These are phyloP conservation scores for Alternaria gansuensis DNA, from an alignment of 2,329 filamentous ascomycete species.

Conservation along the genomic window DNA sequence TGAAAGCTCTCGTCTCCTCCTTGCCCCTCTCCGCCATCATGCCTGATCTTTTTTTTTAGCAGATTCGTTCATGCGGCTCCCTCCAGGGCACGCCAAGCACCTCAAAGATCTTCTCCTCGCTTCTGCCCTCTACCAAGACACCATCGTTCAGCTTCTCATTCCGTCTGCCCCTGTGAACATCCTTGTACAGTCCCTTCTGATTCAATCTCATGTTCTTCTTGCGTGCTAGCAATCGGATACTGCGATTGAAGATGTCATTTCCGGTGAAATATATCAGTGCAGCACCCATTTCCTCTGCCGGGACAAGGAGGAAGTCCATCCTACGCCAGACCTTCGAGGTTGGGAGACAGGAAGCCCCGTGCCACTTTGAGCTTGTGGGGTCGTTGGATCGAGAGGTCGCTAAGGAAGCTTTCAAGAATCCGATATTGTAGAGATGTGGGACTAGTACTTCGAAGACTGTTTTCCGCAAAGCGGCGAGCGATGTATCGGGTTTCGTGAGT, in stretches of 20 bases:
- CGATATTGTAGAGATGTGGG: constrained; percentile 64
- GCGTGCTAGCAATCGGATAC: constrained; percentile 78
- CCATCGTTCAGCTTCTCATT: constrained; percentile 72
- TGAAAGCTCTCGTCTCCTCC: no score
- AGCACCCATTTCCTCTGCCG: constrained; percentile 79
- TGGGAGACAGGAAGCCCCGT: constrained; percentile 81
- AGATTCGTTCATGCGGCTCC: constrained; percentile 56
- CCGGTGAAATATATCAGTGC: constrained; percentile 95
- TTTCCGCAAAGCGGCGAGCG: constrained; percentile 63
- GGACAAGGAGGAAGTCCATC: constrained; percentile 86
- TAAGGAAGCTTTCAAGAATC: constrained; percentile 75
- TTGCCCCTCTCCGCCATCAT: no score
- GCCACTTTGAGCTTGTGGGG: constrained; percentile 78
- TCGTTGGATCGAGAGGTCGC: constrained; percentile 63
- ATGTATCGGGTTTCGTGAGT: constrained; percentile 72
- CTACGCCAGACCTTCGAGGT: constrained; percentile 71
- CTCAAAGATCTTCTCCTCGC: constrained; percentile 84
- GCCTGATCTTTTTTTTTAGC: constrained; percentile 19
- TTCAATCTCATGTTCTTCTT: constrained; percentile 87
- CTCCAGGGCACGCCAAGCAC: constrained; percentile 85
- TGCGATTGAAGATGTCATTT: constrained; percentile 93
- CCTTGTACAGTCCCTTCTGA: constrained; percentile 78
- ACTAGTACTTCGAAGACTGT: constrained; percentile 72
- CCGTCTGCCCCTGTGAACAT: constrained; percentile 69
- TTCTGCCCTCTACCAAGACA: constrained; percentile 73